phyloP scores from a whole-genome alignment of 306 rosid genomes.

The Begonia masoniana region DNA sequence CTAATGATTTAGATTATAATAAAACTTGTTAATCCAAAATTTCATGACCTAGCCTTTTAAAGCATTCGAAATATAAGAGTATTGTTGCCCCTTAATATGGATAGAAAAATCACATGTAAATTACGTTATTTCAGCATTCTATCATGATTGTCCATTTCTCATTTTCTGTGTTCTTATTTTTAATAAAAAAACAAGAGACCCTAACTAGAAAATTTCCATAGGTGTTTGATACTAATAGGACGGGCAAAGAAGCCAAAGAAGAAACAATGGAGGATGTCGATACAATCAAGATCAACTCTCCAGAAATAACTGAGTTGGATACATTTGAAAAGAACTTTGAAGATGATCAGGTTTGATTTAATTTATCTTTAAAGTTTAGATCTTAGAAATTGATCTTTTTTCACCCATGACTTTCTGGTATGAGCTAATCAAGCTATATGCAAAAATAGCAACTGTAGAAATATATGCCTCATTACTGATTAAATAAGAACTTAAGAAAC shows the following conservation, averaged over 20 bases:
- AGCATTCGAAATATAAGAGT: too few species aligned
- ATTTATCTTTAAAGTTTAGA: background rate
- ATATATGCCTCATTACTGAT: conserved; percentile 2
- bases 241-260: conserved; percentile 7
- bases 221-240: conserved; percentile 10
- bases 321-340: conserved; percentile 2
- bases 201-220: conserved; percentile 1
- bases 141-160: too few species aligned
- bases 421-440: too few species aligned
- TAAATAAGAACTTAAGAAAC: background rate
- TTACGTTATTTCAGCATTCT: too few species aligned
- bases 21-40: too few species aligned
- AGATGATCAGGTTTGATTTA: conserved; percentile 15
- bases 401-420: background rate
- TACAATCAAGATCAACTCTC: conserved; percentile 5
- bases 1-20: too few species aligned
- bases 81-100: too few species aligned
- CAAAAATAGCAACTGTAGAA: too few species aligned
- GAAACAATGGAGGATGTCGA: conserved; percentile 2
- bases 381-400: background rate
- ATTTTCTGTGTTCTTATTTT: too few species aligned
- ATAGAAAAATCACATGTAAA: too few species aligned
- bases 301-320: conserved; percentile 1
- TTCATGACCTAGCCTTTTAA: too few species aligned
- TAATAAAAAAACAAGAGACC: background rate